These are phyloP conservation scores for Parmelia sp. DNA, from an alignment of 495 filamentous ascomycete species.

Conservation along the genomic window DNA sequence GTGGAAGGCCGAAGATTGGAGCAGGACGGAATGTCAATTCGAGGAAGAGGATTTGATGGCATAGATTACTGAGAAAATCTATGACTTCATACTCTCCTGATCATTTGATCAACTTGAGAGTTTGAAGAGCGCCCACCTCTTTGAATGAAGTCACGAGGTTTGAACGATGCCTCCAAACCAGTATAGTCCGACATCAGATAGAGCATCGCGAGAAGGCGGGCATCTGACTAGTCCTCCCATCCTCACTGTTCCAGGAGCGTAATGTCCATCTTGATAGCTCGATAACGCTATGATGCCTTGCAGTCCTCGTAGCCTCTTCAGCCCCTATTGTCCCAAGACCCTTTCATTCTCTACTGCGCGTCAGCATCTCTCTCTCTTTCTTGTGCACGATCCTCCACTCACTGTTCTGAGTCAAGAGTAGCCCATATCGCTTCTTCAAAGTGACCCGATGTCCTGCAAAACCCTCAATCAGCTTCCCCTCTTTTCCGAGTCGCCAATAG, in stretches of 20 bases:
- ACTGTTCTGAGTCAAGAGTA: conserved; percentile 82
- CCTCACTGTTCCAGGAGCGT: background rate
- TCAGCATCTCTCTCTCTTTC: conserved; percentile 1
- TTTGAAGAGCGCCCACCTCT: background rate
- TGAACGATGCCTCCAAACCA: background rate
- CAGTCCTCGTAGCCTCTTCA: background rate
- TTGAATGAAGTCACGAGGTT: background rate
- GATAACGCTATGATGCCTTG: conserved; percentile 3
- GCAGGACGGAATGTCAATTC: conserved; percentile 84
- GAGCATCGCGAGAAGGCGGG: background rate
- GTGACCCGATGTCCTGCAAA: conserved; percentile 71
- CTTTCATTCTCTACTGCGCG: conserved; percentile 34
- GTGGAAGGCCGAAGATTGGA: conserved; percentile 69
- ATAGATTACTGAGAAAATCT: background rate
- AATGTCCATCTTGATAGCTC: background rate
- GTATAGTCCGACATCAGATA: background rate
- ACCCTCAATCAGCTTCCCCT: background rate
- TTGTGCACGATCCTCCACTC: conserved; percentile 28
- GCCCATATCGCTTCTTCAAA: conserved; percentile 82
- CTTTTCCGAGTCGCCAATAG: background rate
- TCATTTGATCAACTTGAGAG: background rate
- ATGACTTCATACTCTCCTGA: background rate
- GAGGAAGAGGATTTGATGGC: conserved; percentile 42
- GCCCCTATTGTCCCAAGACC: conserved; percentile 36
- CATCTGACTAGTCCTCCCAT: background rate